Percentiles rank a stretch among this genome's conserved stretches.
Conservation (phyloP, 371 early-diverging fungal genomes). For the Mucor mucedo region DNA sequence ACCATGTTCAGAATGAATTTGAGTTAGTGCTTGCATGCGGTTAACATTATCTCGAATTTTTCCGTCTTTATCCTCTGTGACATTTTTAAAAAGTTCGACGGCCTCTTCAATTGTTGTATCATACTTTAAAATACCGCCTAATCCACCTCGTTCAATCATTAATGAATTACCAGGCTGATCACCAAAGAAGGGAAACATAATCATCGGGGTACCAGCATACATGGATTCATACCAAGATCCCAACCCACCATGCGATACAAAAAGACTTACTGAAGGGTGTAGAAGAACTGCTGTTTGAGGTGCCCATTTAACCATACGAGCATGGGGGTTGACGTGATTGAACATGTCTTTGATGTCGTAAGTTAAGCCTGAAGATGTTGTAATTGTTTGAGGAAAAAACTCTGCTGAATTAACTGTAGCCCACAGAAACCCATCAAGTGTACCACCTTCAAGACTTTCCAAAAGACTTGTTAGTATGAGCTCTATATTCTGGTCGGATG, state of each 20-base stretch:
- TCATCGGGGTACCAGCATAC: conserved; percentile 35
- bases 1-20: conserved; percentile 25
- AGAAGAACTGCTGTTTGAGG: conserved; percentile 48
- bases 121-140: conserved; percentile 3
- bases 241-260: conserved; percentile 46
- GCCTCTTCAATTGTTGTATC: conserved; percentile 2
- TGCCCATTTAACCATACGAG: conserved; percentile 30
- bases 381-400: conserved; percentile 20
- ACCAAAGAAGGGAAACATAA: conserved; percentile 46
- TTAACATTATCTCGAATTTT: conserved; percentile 14
- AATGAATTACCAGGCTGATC: conserved; percentile 39
- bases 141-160: conserved; percentile 1
- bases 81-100: conserved; percentile 1
- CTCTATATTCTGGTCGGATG: conserved; percentile 14
- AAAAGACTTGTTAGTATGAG: conserved; percentile 29
- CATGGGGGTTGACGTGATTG: background rate
- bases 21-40: conserved; percentile 20
- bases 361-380: conserved; percentile 6
- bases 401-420: conserved; percentile 15
- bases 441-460: conserved; percentile 23
- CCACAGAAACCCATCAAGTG: conserved; percentile 28
- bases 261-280: conserved; percentile 38
- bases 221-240: conserved; percentile 43
- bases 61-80: conserved; percentile 11
- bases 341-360: conserved; percentile 12